phyloP scores from a whole-genome alignment of 495 filamentous ascomycete genomes.

The Elaphomyces granulatus region DNA sequence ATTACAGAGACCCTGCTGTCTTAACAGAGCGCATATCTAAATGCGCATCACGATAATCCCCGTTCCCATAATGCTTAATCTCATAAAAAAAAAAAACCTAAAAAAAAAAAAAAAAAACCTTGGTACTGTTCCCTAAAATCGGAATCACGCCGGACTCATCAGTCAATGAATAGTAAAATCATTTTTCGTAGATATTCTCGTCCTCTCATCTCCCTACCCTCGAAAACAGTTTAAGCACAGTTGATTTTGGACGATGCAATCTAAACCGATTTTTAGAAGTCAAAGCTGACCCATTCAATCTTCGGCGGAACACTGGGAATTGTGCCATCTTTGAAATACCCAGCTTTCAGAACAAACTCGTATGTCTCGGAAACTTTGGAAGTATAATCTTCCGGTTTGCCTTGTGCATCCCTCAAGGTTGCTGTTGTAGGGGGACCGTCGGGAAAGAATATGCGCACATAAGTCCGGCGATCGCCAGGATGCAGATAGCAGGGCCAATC shows the following conservation, averaged over 20 bases:
- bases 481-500: conserved; percentile 36
- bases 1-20: too few relatives aligned
- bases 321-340: conserved; percentile 44
- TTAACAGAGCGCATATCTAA: too few relatives aligned
- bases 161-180: too few relatives aligned
- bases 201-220: neutral
- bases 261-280: conserved; percentile 34
- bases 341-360: conserved; percentile 41
- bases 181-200: too few relatives aligned
- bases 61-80: too few relatives aligned
- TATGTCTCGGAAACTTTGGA: conserved; percentile 43
- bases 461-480: conserved; percentile 31
- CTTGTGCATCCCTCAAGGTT: conserved; percentile 25
- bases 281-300: conserved; percentile 57
- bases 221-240: neutral
- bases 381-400: conserved; percentile 26
- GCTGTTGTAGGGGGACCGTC: conserved; percentile 47
- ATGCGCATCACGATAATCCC: too few relatives aligned
- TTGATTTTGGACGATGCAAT: neutral
- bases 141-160: too few relatives aligned
- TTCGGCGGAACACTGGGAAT: conserved; percentile 61
- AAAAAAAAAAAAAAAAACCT: too few relatives aligned
- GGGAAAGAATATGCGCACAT: conserved; percentile 51
- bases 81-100: too few relatives aligned
- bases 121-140: too few relatives aligned